Evolutionary conservation across 2,329 filamentous ascomycete genomes (phyloP), one percentile per base, ranked within the genome.

Genomic region (Zymoseptoria ardabiliae): DNA sequence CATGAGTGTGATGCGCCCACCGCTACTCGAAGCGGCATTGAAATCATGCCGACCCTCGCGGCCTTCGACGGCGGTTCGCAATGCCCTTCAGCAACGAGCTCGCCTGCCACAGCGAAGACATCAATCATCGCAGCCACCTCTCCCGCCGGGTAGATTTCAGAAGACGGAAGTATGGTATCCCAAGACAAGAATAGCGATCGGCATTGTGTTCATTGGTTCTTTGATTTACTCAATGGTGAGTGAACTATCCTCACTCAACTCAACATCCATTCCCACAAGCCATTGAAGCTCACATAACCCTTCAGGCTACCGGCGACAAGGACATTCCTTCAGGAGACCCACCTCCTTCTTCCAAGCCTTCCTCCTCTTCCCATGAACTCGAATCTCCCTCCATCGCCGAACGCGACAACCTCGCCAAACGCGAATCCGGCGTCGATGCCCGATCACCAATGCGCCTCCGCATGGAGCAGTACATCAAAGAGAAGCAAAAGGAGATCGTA

Each of bases 391-490:
- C 88, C 49, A 89, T 97, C 66, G 91, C 91, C 68, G 90, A 96
- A 72, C 85, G 90, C 69, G 94, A 97, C 74, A 85, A 84, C 64
- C 81, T 91, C 63, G 82, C 85, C 66, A 96, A 94, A 76, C 86
- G 88, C 63, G 89, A 94, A 73, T 82, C 85, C 58, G 85, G 85
- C 64, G 82, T 97, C 54, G 87, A 81, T 53, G 82, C 86, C 59
- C 80, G 86, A 68, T 97, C 93, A 13, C 92, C 94, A 1, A 97
- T 99, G 93, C 91, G 94, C 58, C 82, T 99, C 59, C 90, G 93
- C 64, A 97, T 99, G 94, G 94, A 99, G 77, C 85, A 90, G 69
- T 89, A 97, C 73, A 95, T 97, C 75, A 94, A 94, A 74, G 85
- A 91, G 68, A 90, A 97, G 70, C 94, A 99, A 72, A 84, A 90